Base-by-base conservation (phyloP, 352 stramenopile genomes). In the Globisporangium parvum region DNA sequence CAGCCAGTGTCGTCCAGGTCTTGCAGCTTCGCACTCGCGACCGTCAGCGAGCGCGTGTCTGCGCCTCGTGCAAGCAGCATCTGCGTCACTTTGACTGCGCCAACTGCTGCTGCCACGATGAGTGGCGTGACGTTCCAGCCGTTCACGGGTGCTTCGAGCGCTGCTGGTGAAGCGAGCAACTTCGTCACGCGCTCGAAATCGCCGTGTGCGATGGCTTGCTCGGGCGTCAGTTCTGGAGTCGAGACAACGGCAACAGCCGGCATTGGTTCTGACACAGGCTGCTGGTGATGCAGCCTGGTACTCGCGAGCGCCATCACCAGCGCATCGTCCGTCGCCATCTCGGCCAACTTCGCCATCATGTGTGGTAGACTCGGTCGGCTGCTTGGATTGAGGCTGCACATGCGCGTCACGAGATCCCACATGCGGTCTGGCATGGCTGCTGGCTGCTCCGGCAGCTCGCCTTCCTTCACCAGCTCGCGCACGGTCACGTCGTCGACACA, bases 331-430 rank as follows among this genome's bases (percentile, higher is more conserved):
- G 26, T 31, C 3, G 26, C 1, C 37, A 42, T n/a, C 37, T 42
- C 37, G 37, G 3, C 17, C 37, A 42, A 18, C 2, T 42, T 18
- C 14, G 37, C 11, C 12, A 42, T 42, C 37, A 42, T 9, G 12
- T 14, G 17, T 14, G 10, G 3, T 17, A 51, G 14, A 26, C 24
- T 26, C 24, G 24, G 45, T 33, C 45, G 45, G 12, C 23, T 14
- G 18, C 24, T 51, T 23, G 45, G 45, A 24, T 51, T n/a, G 18
- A 51, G 18, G 10, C 18, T 51, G 45, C 45, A 51, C 3, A 51
- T 51, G 20, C 24, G 45, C 24, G 3, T 51, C 45, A 51, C 45
- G 20, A 51, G 24, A 6, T 33, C 20, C 45, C 45, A 51, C 45
- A 33, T 15, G 11, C 24, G 24, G 24, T 51, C 45, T 23, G 20